phyloP scores from a whole-genome alignment of 352 stramenopile genomes.

The Phytophthora litchii region DNA sequence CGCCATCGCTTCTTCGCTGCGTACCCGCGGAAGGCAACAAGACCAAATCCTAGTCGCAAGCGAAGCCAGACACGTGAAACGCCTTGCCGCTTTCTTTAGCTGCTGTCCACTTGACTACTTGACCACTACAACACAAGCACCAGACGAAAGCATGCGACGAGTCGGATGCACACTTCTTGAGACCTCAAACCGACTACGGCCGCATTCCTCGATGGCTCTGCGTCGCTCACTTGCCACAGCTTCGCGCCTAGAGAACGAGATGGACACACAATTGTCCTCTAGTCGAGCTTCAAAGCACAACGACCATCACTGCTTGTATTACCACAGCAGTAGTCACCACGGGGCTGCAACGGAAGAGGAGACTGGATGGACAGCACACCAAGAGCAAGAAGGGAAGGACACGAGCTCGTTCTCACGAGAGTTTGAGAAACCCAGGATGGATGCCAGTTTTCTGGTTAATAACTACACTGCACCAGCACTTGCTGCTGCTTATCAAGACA shows the following conservation, averaged over 20 bases:
- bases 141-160: conserved; percentile 24
- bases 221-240: conserved; percentile 12
- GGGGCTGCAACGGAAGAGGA: conserved; percentile 6
- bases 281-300: conserved; percentile 5
- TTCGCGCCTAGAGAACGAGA: conserved; percentile 16
- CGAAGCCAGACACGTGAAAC: conserved; percentile 18
- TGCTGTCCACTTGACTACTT: conserved; percentile 23
- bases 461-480: conserved; percentile 97
- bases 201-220: conserved; percentile 3
- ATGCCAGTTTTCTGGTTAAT: conserved; percentile 90
- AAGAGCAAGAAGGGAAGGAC: conserved; percentile 22
- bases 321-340: conserved; percentile 35
- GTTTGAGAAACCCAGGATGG: conserved; percentile 73
- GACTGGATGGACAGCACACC: conserved; percentile 2
- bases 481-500: conserved; percentile 94
- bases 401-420: conserved; percentile 59
- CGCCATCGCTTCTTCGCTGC: conserved; percentile 11
- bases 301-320: conserved; percentile 26
- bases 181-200: conserved; percentile 7
- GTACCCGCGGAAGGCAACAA: conserved; percentile 11
- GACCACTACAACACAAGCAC: conserved; percentile 1
- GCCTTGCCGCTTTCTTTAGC: conserved; percentile 5
- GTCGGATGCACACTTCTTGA: conserved; percentile 22
- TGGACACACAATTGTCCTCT: conserved; percentile 15
- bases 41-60: conserved; percentile 20